Evolutionary conservation across 2,329 filamentous ascomycete genomes (phyloP), one percentile per base, ranked within the genome.

Genomic region (Penicillium sp.): DNA sequence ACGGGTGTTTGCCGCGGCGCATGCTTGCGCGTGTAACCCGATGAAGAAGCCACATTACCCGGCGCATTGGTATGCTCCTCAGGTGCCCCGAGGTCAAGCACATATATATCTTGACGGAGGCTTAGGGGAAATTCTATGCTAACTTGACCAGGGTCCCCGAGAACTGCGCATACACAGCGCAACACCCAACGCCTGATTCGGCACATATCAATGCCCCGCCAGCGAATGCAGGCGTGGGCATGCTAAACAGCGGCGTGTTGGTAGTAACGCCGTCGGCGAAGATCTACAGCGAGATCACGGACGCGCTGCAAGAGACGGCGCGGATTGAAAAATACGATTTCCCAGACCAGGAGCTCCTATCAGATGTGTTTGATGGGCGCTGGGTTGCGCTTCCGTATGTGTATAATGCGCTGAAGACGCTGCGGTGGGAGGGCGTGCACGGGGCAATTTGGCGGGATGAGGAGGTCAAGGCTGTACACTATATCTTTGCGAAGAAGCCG

Each of bases 11-110:
- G 89, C 88, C 1, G 88, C 89, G 5, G 82, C 84, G 57, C 88
- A 91, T 71, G 89, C 88, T 16, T 92, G 89, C 70, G 84, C 90
- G n/a, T 92, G 89, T 75, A 92, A 92, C 70, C 89, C 89, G 14
- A 75, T 89, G 60, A 80, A 81, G 63, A 89, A 88, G 70, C 64
- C 80, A 25, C 88, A 92, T 72, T 94, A 94, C 70, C 89, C 89
- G 1, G 20, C 38, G 18, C 8, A 40, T 20, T 40, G 38, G 38
- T 40, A 25, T 20, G 38, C 6, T 40, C 35, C 35, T n/a, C 25
- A 6, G 9, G 9, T 7, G 9, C 6, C 25, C 6, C 25, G 7
- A 22, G 20, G 20, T 22, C 20, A 22, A 22, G 20, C 20, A 22
- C 20, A 22, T 22, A 22, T 22, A 4, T 22, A 22, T 22, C 20